Percentiles rank a stretch among this genome's conserved stretches.
Conservation (phyloP, 1,139 yeast species). For the Williopsis jadinii region DNA sequence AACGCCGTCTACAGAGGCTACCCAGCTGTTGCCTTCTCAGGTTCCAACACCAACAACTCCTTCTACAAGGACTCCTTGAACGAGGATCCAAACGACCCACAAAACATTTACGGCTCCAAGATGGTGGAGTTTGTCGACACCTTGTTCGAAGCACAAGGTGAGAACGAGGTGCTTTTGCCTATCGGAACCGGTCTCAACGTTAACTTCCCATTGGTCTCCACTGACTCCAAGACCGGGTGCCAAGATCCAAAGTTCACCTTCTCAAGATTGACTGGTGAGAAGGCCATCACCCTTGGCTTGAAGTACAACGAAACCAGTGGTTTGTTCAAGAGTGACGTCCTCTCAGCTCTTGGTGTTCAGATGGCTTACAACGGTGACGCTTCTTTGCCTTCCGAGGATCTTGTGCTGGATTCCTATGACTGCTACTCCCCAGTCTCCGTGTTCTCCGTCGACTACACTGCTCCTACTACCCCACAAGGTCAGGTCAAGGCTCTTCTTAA, state of each 20-base stretch:
- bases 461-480: conserved; percentile 11
- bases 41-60: conserved; percentile 34
- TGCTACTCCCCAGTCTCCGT: conserved; percentile 16
- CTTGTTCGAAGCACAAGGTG: conserved; percentile 30
- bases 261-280: conserved; percentile 35
- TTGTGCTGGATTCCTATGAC: conserved; percentile 7
- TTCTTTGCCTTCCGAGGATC: conserved; percentile 16
- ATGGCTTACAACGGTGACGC: conserved; percentile 17
- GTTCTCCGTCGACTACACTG: conserved; percentile 21
- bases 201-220: conserved; percentile 40
- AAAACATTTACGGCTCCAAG: conserved; percentile 36
- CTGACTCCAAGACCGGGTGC: conserved; percentile 30
- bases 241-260: conserved; percentile 32
- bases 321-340: conserved; percentile 5
- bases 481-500: conserved; percentile 11
- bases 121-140: conserved; percentile 34
- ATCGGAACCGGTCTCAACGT: conserved; percentile 40
- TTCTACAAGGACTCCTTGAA: conserved; percentile 36
- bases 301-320: conserved; percentile 15
- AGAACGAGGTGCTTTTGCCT: conserved; percentile 31
- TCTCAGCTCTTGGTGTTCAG: conserved; percentile 10
- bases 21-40: conserved; percentile 36
- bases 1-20: conserved; percentile 37
- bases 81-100: conserved; percentile 29
- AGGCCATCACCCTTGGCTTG: conserved; percentile 19